phyloP scores from a whole-genome alignment of 2,329 filamentous ascomycete genomes.

The Phialemoniopsis sp. region DNA sequence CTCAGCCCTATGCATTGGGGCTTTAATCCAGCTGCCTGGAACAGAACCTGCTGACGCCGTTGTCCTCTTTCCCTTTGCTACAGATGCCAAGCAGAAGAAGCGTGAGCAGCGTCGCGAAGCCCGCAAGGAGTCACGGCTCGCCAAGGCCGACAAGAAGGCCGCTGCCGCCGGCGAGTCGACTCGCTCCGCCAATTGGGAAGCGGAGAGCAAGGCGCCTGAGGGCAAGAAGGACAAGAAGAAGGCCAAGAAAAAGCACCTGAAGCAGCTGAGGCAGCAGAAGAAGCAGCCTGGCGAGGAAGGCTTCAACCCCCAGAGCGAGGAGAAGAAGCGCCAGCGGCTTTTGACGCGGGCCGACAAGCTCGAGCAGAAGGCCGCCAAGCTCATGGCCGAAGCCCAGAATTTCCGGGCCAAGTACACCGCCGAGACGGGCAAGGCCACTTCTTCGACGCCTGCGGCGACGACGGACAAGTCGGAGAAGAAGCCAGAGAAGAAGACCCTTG shows the following conservation, averaged over 20 bases:
- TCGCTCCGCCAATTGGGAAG: constrained; percentile 18
- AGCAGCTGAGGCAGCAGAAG: no score
- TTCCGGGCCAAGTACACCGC: constrained; percentile 1
- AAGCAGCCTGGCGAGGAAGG: no score
- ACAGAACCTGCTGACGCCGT: no score
- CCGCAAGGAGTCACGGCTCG: background rate
- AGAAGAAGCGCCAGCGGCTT: constrained; percentile 32
- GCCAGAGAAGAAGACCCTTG: constrained; percentile 2
- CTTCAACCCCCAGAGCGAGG: constrained; percentile 20
- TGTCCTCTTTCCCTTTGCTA: no score
- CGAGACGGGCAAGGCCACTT: background rate
- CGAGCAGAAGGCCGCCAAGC: constrained; percentile 31
- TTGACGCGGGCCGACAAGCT: constrained; percentile 33
- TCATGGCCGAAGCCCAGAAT: constrained; percentile 30
- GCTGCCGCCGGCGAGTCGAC: background rate
- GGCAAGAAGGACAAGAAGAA: constrained; percentile 13
- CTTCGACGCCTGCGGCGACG: background rate
- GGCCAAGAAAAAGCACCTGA: constrained; percentile 19
- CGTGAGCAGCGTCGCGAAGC: no score
- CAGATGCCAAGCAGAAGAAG: no score
- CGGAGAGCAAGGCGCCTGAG: constrained; percentile 21
- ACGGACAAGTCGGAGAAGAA: constrained; percentile 11
- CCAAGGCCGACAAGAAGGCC: background rate
- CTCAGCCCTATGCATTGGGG: no score
- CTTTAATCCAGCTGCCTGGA: no score